Conservation (phyloP, 345 rosid genomes). For the Salix viminalis region DNA sequence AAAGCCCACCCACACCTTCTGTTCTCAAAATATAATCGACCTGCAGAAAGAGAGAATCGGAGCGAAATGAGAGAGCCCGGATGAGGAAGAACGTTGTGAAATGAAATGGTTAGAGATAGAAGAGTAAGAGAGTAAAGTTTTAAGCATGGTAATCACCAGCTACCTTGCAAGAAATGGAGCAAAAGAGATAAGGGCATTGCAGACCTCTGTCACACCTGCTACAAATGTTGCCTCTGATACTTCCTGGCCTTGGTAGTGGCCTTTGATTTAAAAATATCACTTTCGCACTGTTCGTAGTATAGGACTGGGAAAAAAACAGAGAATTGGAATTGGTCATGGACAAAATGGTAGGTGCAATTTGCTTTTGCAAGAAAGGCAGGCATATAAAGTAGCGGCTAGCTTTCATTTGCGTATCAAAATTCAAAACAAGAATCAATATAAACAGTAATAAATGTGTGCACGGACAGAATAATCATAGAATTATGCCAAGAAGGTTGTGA, state of each 20-base stretch:
- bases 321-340: not conserved
- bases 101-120: constrained; percentile 14
- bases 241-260: constrained; percentile 58
- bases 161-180: constrained; percentile 94
- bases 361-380: not conserved
- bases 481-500: not conserved
- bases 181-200: constrained; percentile 63
- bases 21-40: constrained; percentile 48
- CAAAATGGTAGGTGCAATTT: not conserved
- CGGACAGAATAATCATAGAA: not conserved
- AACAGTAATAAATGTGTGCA: not conserved
- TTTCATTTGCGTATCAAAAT: not conserved
- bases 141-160: not conserved
- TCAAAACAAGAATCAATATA: not conserved
- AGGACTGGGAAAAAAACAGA: constrained; percentile 38
- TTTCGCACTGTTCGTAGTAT: constrained; percentile 73
- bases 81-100: not conserved
- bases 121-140: constrained; percentile 17
- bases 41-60: constrained; percentile 22
- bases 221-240: constrained; percentile 68
- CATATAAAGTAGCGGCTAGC: not conserved
- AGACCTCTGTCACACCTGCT: constrained; percentile 64
- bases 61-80: not conserved
- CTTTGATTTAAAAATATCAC: constrained; percentile 81
- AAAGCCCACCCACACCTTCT: constrained; percentile 43